Percentiles rank a stretch among this genome's conserved stretches.
These are phyloP conservation scores for Talaromyces islandicus DNA, from an alignment of 2,329 filamentous ascomycete species.

Conservation along the genomic window DNA sequence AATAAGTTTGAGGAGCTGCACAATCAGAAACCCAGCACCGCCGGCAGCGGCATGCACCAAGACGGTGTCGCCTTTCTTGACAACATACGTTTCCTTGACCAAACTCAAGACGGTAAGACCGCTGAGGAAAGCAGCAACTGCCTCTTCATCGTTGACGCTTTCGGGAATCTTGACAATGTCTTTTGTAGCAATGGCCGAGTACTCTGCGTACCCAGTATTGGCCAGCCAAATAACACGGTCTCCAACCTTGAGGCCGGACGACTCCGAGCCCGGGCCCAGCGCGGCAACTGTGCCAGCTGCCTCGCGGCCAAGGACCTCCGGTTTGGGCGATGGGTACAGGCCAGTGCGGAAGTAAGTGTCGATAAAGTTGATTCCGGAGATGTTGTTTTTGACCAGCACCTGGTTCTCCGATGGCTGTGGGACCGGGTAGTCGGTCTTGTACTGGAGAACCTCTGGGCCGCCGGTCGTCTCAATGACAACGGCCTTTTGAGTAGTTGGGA, in stretches of 20 bases:
- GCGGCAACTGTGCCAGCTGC: constrained; percentile 65
- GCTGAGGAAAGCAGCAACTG: constrained; percentile 68
- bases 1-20: constrained; percentile 65
- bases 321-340: constrained; percentile 67
- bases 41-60: constrained; percentile 83
- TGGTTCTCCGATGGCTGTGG: constrained; percentile 63
- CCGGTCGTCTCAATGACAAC: constrained; percentile 67
- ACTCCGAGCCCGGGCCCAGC: constrained; percentile 46
- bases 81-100: constrained; percentile 64
- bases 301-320: constrained; percentile 74
- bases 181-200: constrained; percentile 47
- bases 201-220: constrained; percentile 53
- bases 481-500: constrained; percentile 66
- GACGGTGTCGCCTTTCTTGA: constrained; percentile 71
- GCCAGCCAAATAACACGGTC: constrained; percentile 67
- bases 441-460: constrained; percentile 64
- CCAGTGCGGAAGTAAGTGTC: constrained; percentile 88
- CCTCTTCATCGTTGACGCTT: constrained; percentile 54
- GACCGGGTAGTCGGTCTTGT: constrained; percentile 64
- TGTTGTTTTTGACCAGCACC: constrained; percentile 74
- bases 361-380: constrained; percentile 79
- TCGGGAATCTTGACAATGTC: constrained; percentile 60
- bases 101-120: constrained; percentile 78
- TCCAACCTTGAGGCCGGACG: constrained; percentile 56
- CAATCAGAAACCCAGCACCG: constrained; percentile 69